phyloP scores from a whole-genome alignment of 1,284 basidiomycete species.

The Porogramme epimiltina region DNA sequence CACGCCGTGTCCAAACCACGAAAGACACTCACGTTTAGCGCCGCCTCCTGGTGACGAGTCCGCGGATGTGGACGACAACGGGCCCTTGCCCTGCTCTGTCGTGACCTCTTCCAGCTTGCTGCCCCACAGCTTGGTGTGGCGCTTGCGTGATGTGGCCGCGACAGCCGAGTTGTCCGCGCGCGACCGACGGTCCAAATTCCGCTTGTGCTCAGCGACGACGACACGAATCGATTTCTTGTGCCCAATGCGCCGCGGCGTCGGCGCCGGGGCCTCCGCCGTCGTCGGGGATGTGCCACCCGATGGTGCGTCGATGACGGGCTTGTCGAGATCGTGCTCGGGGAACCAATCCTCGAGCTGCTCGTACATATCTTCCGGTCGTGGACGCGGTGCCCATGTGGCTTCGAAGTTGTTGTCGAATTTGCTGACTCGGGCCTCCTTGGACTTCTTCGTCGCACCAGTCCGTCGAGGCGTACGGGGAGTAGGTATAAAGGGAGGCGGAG shows the following conservation, averaged over 20 bases:
- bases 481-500: constrained; percentile 23
- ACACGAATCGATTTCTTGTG: constrained; percentile 91
- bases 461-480: constrained; percentile 17
- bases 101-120: constrained; percentile 93
- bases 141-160: constrained; percentile 65
- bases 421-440: constrained; percentile 45
- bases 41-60: constrained; percentile 56
- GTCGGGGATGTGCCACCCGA: constrained; percentile 82
- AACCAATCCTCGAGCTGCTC: constrained; percentile 95
- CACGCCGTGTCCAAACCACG: no score
- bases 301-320: constrained; percentile 88
- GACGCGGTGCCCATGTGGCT: constrained; percentile 84
- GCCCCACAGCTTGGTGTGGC: constrained; percentile 97
- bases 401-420: constrained; percentile 63
- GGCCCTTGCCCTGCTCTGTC: constrained; percentile 58
- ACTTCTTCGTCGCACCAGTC: constrained; percentile 20
- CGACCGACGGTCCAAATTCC: constrained; percentile 63
- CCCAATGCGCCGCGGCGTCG: constrained; percentile 41
- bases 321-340: constrained; percentile 95
- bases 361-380: constrained; percentile 92
- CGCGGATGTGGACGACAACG: constrained; percentile 42
- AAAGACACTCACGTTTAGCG: constrained; percentile 57
- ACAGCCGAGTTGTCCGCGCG: constrained; percentile 48
- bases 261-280: constrained; percentile 55
- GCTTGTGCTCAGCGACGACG: constrained; percentile 84